A percentile compares a stretch with the other conserved stretches of the same genome.
phyloP scores from a whole-genome alignment of 257 asterid species.

The Fraxinus americana region DNA sequence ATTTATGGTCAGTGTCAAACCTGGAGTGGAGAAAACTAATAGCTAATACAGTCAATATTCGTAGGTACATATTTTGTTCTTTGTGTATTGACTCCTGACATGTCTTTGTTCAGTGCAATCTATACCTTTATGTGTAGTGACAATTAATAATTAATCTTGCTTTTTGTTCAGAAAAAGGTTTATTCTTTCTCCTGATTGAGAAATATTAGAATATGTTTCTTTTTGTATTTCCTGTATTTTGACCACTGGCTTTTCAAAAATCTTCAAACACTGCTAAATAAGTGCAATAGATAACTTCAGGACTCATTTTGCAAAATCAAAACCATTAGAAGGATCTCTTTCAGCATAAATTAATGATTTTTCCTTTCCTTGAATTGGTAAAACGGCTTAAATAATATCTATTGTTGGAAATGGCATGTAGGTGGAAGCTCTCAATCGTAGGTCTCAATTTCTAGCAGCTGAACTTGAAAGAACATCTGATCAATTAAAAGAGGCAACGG shows the following conservation, averaged over 20 bases:
- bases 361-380: not conserved
- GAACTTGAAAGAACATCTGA: slow-evolving; percentile 57
- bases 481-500: slow-evolving; percentile 47
- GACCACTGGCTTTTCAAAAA: not conserved
- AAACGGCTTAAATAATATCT: slow-evolving; percentile 5
- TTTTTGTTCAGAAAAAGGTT: not conserved
- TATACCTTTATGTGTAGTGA: not conserved
- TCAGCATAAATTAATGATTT: not conserved
- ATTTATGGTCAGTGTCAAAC: not conserved
- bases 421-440: slow-evolving; percentile 61
- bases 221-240: not conserved
- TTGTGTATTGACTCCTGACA: slow-evolving; percentile 1
- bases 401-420: slow-evolving; percentile 25
- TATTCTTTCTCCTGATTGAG: not conserved
- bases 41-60: not conserved
- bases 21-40: not conserved
- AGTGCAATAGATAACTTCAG: not conserved
- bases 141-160: not conserved
- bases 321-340: not conserved
- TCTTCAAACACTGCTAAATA: not conserved
- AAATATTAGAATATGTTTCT: not conserved
- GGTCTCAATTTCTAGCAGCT: slow-evolving; percentile 48
- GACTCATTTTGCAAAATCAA: not conserved
- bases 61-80: slow-evolving; percentile 1
- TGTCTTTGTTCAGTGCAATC: not conserved